Evolutionary conservation across 2,329 filamentous ascomycete genomes (phyloP).

Genomic region (Penicillium sp.): DNA sequence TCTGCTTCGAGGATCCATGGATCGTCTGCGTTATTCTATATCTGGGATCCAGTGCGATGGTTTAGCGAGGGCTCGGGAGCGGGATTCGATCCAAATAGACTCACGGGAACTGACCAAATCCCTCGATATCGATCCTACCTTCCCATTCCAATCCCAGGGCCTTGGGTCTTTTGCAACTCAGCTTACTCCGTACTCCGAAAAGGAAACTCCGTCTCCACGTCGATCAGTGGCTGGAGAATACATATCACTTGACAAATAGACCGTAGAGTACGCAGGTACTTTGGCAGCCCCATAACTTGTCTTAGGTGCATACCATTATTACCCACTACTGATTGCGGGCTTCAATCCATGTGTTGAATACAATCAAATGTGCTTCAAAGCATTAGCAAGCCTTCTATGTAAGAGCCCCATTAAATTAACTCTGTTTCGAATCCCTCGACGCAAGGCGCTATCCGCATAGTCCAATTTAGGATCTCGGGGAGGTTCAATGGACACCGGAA

Average conservation of each 20-base stretch:
- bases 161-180: conserved; percentile 5
- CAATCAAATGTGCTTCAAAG: background rate
- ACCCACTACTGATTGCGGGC: conserved; percentile 1
- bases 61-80: background rate
- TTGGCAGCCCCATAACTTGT: background rate
- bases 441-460: conserved; percentile 1
- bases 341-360: background rate
- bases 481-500: background rate
- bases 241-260: conserved; percentile 11
- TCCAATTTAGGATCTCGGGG: background rate
- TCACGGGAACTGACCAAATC: background rate
- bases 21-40: background rate
- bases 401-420: background rate
- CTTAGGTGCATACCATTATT: conserved; percentile 7
- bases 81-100: background rate
- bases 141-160: conserved; percentile 6
- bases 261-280: background rate
- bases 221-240: conserved; percentile 14
- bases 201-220: conserved; percentile 16
- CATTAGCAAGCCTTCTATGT: background rate
- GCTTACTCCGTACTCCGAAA: background rate
- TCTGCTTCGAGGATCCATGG: conserved; percentile 8
- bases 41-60: background rate
- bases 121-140: background rate
- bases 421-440: background rate